A percentile compares a stretch with the other conserved stretches of the same genome.
These are phyloP conservation scores for Pugionium dolabratum DNA, from an alignment of 345 rosid genomes.

Conservation along the genomic window DNA sequence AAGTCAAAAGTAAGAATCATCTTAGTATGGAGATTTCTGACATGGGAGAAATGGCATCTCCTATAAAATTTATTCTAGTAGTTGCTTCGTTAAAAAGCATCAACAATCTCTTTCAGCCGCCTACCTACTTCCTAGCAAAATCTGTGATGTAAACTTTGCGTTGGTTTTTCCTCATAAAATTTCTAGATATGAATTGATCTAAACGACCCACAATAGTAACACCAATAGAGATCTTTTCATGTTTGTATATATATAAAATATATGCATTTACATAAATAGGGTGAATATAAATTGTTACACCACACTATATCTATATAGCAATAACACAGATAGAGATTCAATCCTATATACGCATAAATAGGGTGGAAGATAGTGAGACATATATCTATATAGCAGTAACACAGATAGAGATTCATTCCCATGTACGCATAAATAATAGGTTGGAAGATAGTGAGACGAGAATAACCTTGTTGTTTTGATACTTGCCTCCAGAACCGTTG, in stretches of 20 bases:
- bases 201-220: no score
- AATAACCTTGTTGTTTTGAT: conserved; percentile 79
- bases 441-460: conserved; percentile 33
- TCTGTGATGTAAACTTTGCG: conserved; percentile 5
- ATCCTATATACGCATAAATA: conserved; percentile 1
- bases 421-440: neutral
- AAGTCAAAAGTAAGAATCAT: neutral
- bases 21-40: neutral
- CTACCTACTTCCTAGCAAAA: neutral
- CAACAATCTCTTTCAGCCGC: neutral
- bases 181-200: neutral
- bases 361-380: neutral
- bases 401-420: neutral
- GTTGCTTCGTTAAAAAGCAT: neutral
- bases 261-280: neutral
- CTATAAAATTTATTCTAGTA: no score
- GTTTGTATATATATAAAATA: no score
- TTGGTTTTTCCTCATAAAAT: neutral
- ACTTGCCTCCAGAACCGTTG: conserved; percentile 72
- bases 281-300: no score
- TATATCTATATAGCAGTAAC: neutral
- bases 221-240: no score
- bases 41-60: neutral
- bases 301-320: neutral
- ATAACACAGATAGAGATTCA: neutral